Conservation (phyloP, 1,284 basidiomycete species). For the Leucoagaricus sp. region DNA sequence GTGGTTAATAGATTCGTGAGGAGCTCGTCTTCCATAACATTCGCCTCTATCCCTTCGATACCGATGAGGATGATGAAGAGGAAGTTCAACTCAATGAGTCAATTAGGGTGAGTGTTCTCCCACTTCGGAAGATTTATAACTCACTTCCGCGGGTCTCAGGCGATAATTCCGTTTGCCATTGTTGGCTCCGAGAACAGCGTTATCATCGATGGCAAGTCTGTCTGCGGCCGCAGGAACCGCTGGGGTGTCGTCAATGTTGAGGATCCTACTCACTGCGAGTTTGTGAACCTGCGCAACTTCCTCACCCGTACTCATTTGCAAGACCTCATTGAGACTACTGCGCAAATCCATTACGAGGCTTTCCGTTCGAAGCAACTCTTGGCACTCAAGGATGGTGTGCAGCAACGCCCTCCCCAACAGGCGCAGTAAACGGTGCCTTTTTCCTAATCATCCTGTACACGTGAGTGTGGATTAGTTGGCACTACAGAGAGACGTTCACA, state of each 20-base stretch:
- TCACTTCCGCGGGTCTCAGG: constrained; percentile 42
- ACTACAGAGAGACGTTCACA: neutral
- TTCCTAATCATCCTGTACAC: constrained; percentile 4
- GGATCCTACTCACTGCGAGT: constrained; percentile 97
- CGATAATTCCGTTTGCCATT: constrained; percentile 95
- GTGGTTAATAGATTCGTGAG: constrained; percentile 81
- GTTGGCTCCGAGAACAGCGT: constrained; percentile 95
- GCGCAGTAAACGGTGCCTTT: constrained; percentile 7
- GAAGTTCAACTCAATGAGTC: constrained; percentile 88
- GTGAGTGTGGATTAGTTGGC: neutral
- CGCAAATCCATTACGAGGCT: constrained; percentile 98
- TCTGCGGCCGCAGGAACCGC: constrained; percentile 94
- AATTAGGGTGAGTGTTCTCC: constrained; percentile 69
- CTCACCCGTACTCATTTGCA: constrained; percentile 94
- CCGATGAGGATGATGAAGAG: constrained; percentile 93
- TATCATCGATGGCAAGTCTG: constrained; percentile 93
- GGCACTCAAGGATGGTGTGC: constrained; percentile 86
- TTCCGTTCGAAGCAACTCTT: constrained; percentile 98
- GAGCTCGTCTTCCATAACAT: constrained; percentile 95
- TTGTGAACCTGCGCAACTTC: constrained; percentile 96
- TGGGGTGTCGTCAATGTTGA: constrained; percentile 99
- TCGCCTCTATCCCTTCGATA: constrained; percentile 95
- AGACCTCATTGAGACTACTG: constrained; percentile 98
- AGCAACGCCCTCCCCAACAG: constrained; percentile 50
- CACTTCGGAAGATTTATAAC: neutral